Evolutionary conservation across 768 basidiomycete genomes (phyloP), one percentile per base, ranked within the genome.

Genomic region (Auricularia sp.): DNA sequence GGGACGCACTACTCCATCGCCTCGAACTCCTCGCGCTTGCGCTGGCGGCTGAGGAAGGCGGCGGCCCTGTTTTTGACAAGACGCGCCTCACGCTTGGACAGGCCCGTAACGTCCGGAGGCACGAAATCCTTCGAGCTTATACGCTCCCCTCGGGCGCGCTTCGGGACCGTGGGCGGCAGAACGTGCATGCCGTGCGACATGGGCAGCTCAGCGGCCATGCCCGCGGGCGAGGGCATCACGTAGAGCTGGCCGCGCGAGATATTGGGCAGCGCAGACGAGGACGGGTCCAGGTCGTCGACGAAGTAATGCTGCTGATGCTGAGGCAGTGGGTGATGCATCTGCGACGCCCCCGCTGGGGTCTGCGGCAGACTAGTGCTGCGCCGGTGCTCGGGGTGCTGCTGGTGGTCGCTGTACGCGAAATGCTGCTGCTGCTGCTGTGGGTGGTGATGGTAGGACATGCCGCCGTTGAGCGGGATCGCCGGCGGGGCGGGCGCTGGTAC

Each of bases 1-100:
- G 58, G 71, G 64, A 86, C 89, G 78, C 78, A 93, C 90, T 89
- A 77, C 80, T 94, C 92, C 90, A 94, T 93, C 71, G 73, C 79
- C 77, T 94, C 92, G 71, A 92, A 94, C 77, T 94, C 92, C 77
- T 94, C 92, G 64, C 92, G 85, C 76, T 94, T 94, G 70, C 92
- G 82, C 75, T 94, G 92, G 73, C 92, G 82, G 76, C 87, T 89
- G 72, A 94, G 87, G 79, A 94, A 94, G 65, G 92, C 92, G 11
- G 92, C 92, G 13, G 92, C 92, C 65, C 92, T 83, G 77, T 94
- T 94, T 81, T 94, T 94, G 65, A 94, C 89, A 8, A 94, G 82
- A 63, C 92, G 86, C 66, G 92, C 92, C 77, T 94, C 92, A 62
- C 92, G 90, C 76, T 94, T 94, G 80, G 82, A 86, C 66, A 94